A percentile compares a stretch with the other conserved stretches of the same genome.
These are phyloP conservation scores for Mycena rebaudengoi DNA, from an alignment of 768 basidiomycete species.

Conservation along the genomic window DNA sequence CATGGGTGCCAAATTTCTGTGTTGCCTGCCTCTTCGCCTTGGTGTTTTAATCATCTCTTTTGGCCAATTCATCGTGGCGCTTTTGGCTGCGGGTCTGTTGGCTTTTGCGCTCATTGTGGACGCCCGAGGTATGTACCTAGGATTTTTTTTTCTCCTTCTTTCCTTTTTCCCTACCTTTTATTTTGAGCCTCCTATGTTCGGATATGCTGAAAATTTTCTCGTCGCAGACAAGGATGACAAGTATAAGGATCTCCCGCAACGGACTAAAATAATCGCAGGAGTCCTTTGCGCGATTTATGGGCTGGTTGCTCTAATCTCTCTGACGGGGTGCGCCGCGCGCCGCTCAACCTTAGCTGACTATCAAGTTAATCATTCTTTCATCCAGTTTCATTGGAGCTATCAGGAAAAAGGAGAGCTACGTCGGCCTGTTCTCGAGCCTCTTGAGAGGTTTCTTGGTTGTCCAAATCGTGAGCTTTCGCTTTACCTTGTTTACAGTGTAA, in stretches of 20 bases:
- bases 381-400: slow-evolving; percentile 50
- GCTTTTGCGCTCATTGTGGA: slow-evolving; percentile 42
- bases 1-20: slow-evolving; percentile 52
- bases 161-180: neutral
- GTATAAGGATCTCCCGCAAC: neutral
- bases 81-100: slow-evolving; percentile 36
- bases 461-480: too few species aligned
- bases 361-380: neutral
- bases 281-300: slow-evolving; percentile 43
- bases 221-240: slow-evolving; percentile 35
- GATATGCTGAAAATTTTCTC: too few species aligned
- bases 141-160: neutral
- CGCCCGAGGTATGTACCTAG: slow-evolving; percentile 27
- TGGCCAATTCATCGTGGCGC: slow-evolving; percentile 47
- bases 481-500: too few species aligned
- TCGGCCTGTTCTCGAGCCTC: slow-evolving; percentile 40
- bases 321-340: slow-evolving; percentile 9
- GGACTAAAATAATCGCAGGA: slow-evolving; percentile 35
- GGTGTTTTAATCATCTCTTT: slow-evolving; percentile 51
- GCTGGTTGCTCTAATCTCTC: slow-evolving; percentile 39
- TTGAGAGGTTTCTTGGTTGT: neutral
- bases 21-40: slow-evolving; percentile 53
- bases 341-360: neutral
- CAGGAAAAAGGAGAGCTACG: slow-evolving; percentile 45
- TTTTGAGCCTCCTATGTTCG: too few species aligned